Evolutionary conservation across 2,329 filamentous ascomycete genomes (phyloP).

Genomic region (Paecilomyces sp.): DNA sequence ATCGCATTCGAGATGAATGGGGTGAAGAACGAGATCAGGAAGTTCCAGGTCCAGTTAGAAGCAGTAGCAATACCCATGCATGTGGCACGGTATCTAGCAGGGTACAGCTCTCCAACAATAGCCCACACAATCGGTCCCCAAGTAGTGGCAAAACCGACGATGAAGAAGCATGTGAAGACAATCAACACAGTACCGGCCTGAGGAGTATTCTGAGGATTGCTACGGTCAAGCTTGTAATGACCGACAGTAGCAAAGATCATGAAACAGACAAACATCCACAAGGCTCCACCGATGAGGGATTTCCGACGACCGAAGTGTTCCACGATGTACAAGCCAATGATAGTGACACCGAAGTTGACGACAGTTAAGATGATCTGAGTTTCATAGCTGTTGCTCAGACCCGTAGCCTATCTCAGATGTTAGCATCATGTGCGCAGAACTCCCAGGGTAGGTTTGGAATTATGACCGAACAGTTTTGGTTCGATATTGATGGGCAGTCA

Average conservation of each 20-base stretch:
- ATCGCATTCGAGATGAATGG: conserved; percentile 69
- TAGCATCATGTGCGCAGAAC: not conserved
- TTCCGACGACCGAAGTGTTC: conserved; percentile 63
- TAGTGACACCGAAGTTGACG: conserved; percentile 62
- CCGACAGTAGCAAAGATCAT: conserved; percentile 55
- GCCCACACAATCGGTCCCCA: conserved; percentile 58
- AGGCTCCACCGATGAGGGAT: conserved; percentile 58
- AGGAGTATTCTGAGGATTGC: conserved; percentile 35
- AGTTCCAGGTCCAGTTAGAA: conserved; percentile 74
- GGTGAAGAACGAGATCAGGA: conserved; percentile 70
- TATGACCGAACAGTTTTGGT: too few relatives aligned
- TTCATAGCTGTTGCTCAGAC: conserved; percentile 58
- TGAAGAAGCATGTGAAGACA: conserved; percentile 67
- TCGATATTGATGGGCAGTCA: not conserved
- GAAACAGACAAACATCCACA: conserved; percentile 61
- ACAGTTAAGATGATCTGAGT: conserved; percentile 62
- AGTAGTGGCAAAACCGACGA: conserved; percentile 62
- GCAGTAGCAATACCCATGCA: conserved; percentile 71
- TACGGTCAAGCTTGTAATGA: conserved; percentile 34
- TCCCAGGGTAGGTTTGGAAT: too few relatives aligned
- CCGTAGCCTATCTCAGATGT: conserved; percentile 38
- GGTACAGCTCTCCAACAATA: conserved; percentile 40
- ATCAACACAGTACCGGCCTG: conserved; percentile 61
- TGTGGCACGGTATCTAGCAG: conserved; percentile 55
- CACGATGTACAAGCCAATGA: conserved; percentile 63